These are phyloP conservation scores for Plasmopara halstedii DNA, from an alignment of 352 stramenopile species.

Conservation along the genomic window DNA sequence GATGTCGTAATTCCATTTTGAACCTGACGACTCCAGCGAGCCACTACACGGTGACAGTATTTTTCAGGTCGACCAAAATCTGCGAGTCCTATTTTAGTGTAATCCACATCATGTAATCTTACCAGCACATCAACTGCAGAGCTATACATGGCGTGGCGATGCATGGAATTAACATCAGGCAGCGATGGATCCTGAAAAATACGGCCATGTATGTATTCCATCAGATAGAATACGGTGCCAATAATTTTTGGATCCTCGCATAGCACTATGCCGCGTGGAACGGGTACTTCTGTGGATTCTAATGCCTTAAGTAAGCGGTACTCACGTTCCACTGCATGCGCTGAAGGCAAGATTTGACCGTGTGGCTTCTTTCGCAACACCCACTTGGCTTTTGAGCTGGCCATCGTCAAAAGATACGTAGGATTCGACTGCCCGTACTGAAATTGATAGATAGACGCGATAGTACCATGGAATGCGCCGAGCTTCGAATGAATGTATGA, in stretches of 20 bases:
- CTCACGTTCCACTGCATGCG: constrained; percentile 77
- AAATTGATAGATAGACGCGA: constrained; percentile 71
- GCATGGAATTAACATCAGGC: constrained; percentile 48
- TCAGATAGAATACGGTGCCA: constrained; percentile 76
- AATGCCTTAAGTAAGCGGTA: constrained; percentile 61
- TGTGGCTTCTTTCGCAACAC: constrained; percentile 83
- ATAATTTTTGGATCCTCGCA: constrained; percentile 55
- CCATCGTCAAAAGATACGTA: constrained; percentile 77
- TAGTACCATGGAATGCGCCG: constrained; percentile 40
- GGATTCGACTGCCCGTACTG: constrained; percentile 83
- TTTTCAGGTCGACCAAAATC: constrained; percentile 58
- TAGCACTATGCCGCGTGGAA: constrained; percentile 54
- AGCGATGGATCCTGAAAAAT: constrained; percentile 71
- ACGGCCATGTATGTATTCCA: constrained; percentile 70
- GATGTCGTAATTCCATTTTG: constrained; percentile 41
- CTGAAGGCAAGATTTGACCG: constrained; percentile 68
- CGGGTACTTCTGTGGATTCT: constrained; percentile 57
- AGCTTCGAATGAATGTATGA: constrained; percentile 42
- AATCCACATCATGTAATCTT: constrained; percentile 61
- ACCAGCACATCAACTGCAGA: constrained; percentile 56
- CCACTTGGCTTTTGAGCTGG: constrained; percentile 39
- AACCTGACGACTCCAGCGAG: constrained; percentile 68
- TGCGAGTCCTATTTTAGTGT: constrained; percentile 38
- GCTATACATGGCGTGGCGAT: constrained; percentile 79
- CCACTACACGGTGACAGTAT: constrained; percentile 68